A percentile compares a stretch with the other conserved stretches of the same genome.
These are phyloP conservation scores for Hygrophoropsis aurantiaca DNA, from an alignment of 768 basidiomycete genomes.

Conservation along the genomic window DNA sequence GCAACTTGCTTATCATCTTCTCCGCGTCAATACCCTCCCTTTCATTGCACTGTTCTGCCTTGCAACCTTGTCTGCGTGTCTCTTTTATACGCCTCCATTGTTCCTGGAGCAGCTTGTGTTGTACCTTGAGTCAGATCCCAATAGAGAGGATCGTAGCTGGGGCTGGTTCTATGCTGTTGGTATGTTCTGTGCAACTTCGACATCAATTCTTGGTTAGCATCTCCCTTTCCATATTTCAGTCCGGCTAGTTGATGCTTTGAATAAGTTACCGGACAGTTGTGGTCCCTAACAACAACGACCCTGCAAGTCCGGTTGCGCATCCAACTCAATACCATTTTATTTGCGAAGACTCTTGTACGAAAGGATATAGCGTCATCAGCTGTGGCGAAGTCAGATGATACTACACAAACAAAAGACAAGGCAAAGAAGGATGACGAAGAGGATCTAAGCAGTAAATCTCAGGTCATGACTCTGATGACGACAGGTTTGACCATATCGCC, in stretches of 20 bases:
- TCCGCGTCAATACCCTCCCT: constrained; percentile 49
- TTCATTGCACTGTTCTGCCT: constrained; percentile 46
- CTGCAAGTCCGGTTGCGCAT: constrained; percentile 70
- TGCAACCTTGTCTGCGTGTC: constrained; percentile 53
- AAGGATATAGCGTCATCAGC: constrained; percentile 80
- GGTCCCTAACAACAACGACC: constrained; percentile 66
- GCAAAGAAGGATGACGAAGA: constrained; percentile 30
- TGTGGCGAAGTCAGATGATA: constrained; percentile 23
- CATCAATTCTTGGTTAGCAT: constrained; percentile 42
- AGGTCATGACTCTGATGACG: constrained; percentile 96
- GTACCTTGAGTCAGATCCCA: constrained; percentile 66
- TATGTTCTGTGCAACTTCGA: constrained; percentile 46
- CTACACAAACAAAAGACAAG: constrained; percentile 18
- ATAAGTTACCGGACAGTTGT: constrained; percentile 66
- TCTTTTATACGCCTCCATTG: constrained; percentile 66
- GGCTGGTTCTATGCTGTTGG: constrained; percentile 71
- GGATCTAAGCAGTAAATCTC: constrained; percentile 64
- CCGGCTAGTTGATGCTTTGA: background rate
- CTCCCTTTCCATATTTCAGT: background rate
- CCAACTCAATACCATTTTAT: constrained; percentile 82
- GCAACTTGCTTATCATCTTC: constrained; percentile 59
- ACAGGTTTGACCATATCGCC: constrained; percentile 33
- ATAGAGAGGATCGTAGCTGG: constrained; percentile 58
- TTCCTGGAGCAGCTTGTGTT: constrained; percentile 60
- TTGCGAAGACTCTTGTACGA: constrained; percentile 81